These are phyloP conservation scores for Blastobotrys buckinghamii DNA, from an alignment of 1,139 yeast species.

Conservation along the genomic window DNA sequence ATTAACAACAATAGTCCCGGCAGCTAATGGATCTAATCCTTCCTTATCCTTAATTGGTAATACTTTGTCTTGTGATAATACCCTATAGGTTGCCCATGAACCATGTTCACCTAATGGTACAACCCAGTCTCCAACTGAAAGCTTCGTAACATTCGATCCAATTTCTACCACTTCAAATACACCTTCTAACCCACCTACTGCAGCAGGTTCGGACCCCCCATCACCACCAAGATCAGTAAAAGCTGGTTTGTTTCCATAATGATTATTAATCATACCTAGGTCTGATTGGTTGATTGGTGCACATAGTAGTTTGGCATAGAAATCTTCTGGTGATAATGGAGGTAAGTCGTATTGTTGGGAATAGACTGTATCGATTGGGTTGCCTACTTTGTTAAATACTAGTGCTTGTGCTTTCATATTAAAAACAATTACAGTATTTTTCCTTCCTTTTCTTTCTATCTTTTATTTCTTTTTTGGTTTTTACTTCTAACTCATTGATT, in stretches of 20 bases:
- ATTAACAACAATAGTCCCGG: conserved; percentile 89
- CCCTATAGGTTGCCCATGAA: conserved; percentile 88
- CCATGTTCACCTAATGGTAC: conserved; percentile 71
- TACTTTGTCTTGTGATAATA: conserved; percentile 35
- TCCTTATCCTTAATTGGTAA: conserved; percentile 41
- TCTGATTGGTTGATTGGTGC: conserved; percentile 94
- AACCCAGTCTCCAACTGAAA: conserved; percentile 81
- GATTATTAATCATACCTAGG: conserved; percentile 86
- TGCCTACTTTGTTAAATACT: conserved; percentile 27
- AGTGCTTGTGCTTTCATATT: conserved; percentile 16
- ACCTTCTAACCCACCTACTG: conserved; percentile 95
- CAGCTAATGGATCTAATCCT: conserved; percentile 43
- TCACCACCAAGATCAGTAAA: conserved; percentile 51
- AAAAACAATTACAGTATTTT: too few species aligned
- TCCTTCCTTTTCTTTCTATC: too few species aligned
- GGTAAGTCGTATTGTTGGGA: conserved; percentile 16
- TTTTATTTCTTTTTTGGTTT: too few species aligned
- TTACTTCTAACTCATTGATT: too few species aligned
- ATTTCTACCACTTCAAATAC: conserved; percentile 73
- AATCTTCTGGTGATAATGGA: conserved; percentile 36
- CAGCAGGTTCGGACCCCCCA: conserved; percentile 56
- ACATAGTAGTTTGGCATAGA: conserved; percentile 62
- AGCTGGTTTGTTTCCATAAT: conserved; percentile 77
- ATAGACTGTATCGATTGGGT: conserved; percentile 26
- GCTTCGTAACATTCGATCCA: conserved; percentile 43